Evolutionary conservation across 169 alveolate genomes (phyloP).

Genomic region (Blepharisma undulans): DNA sequence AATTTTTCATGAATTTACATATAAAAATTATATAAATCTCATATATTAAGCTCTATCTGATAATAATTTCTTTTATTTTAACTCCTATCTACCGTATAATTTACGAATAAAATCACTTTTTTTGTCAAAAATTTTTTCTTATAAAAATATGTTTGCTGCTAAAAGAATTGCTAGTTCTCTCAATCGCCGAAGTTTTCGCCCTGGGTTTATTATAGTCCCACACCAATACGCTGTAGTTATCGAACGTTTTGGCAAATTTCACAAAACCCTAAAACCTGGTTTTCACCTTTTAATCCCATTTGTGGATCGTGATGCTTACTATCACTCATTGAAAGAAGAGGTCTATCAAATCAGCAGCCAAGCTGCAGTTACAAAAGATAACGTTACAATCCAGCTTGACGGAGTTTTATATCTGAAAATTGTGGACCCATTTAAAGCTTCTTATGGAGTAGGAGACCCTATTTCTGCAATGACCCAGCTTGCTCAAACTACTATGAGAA

Average conservation of each 20-base stretch:
- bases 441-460: slow-evolving; percentile 95
- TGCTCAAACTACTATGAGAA: slow-evolving; percentile 96
- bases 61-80: background rate
- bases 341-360: slow-evolving; percentile 90
- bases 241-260: slow-evolving; percentile 92
- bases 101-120: background rate
- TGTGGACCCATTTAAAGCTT: slow-evolving; percentile 75
- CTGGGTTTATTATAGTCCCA: slow-evolving; percentile 91
- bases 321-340: slow-evolving; percentile 93
- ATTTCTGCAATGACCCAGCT: slow-evolving; percentile 90
- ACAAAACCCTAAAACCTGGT: slow-evolving; percentile 90
- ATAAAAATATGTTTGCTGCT: background rate
- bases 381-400: slow-evolving; percentile 92
- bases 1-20: too few relatives aligned
- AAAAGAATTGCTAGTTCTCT: background rate
- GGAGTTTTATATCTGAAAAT: slow-evolving; percentile 93
- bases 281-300: slow-evolving; percentile 90
- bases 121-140: background rate
- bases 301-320: slow-evolving; percentile 90
- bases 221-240: slow-evolving; percentile 91
- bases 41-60: background rate
- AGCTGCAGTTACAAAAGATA: slow-evolving; percentile 95
- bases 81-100: background rate
- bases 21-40: too few relatives aligned
- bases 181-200: slow-evolving; percentile 35